Base-by-base conservation (phyloP, 2,329 filamentous ascomycete genomes). In the Trichoderma asperellum region DNA sequence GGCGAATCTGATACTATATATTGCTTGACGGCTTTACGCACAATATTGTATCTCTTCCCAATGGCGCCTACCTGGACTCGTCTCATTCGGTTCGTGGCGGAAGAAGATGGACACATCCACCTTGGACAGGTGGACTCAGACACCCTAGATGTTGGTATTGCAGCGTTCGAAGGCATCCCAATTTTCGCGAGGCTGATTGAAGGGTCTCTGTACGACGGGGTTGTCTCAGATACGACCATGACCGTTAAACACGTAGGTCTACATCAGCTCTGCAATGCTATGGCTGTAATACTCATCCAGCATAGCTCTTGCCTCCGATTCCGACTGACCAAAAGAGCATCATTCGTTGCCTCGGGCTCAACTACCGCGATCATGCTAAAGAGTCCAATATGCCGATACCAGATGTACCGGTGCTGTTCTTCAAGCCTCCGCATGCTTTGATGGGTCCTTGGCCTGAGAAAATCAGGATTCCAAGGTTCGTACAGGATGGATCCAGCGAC, bases 281-380 rank as follows among this genome's bases (percentile, higher is more conserved):
- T 6, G 16, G 4, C 40, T 10, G 32, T 27, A 5, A 14, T 59
- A 29, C 7, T 27, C 10, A 6, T 18, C 21, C 14, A 37, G 0
- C 6, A 29, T 37, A 59, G 57, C 57, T 59, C 21, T 35, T 59
- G 24, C 37, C 32, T 5, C 34, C 57, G 4, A n/a, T 59, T 3
- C 40, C 24, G 57, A 35, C 21, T 35, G 24, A 24, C 34, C 35
- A 16, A 35, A 40, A 24, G 8, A 40, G 6, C 14, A 27, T 59
- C 8, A 35, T 59, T 59, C 57, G 57, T 5, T 59, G 57, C 18
- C 57, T 59, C n/a, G 57, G 57, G 10, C 57, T 59, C 2, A 59
- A 59, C 4, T 59, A 43, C 35, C 34, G 34, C n/a, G 57, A 59
- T 27, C 57, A 59, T 40, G 57, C 57, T n/a, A 35, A 24, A 24